A percentile compares a stretch with the other conserved stretches of the same genome.
phyloP scores from a whole-genome alignment of 306 rosid genomes.

The Vigna mungo region DNA sequence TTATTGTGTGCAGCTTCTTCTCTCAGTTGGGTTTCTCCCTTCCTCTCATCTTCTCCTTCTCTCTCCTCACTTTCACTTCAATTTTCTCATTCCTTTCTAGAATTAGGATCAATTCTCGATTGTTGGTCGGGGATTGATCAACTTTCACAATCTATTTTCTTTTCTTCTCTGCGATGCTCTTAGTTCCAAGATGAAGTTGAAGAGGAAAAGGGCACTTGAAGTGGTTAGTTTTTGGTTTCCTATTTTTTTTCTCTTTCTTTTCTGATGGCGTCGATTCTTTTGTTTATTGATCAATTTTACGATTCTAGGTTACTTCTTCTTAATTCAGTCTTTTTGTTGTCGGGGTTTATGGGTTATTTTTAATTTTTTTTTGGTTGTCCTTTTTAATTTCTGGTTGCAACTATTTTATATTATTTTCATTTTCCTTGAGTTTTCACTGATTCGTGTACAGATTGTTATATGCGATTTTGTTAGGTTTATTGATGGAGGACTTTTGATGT shows the following conservation, averaged over 20 bases:
- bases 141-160: slow-evolving; percentile 26
- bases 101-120: slow-evolving; percentile 54
- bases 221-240: slow-evolving; percentile 78
- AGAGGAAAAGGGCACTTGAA: slow-evolving; percentile 91
- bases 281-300: slow-evolving; percentile 27
- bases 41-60: slow-evolving; percentile 51
- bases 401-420: background rate
- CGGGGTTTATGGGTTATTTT: slow-evolving; percentile 44
- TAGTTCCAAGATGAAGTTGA: slow-evolving; percentile 82
- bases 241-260: background rate
- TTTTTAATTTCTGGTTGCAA: slow-evolving; percentile 15
- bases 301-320: background rate
- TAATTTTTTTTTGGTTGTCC: background rate
- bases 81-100: slow-evolving; percentile 40
- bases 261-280: background rate
- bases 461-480: slow-evolving; percentile 18
- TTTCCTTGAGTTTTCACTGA: background rate
- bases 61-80: slow-evolving; percentile 43
- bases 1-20: slow-evolving; percentile 44
- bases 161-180: slow-evolving; percentile 74
- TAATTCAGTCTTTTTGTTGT: slow-evolving; percentile 3
- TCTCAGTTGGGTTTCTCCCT: slow-evolving; percentile 57
- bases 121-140: slow-evolving; percentile 63
- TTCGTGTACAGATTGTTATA: slow-evolving; percentile 14
- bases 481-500: slow-evolving; percentile 24